Evolutionary conservation across 2,329 filamentous ascomycete genomes (phyloP).

Genomic region (Apiospora kogelbergensis): DNA sequence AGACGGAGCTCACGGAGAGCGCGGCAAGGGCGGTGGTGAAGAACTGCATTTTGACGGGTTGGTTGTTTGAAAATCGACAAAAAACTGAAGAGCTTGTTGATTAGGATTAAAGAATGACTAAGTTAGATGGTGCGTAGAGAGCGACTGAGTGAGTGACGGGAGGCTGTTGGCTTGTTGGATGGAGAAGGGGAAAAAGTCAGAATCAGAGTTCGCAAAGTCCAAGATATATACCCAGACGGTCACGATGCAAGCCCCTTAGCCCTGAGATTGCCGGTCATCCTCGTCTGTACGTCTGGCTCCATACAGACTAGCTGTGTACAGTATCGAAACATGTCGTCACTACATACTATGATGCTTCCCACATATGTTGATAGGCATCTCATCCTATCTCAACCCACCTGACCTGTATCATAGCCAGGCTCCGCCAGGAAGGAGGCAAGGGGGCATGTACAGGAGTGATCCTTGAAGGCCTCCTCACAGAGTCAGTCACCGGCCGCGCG

Average conservation of each 20-base stretch:
- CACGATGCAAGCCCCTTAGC: not conserved
- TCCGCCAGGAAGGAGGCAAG: not conserved
- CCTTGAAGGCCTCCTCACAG: not conserved
- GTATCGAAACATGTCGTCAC: slow-evolving; percentile 13
- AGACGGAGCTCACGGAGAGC: slow-evolving; percentile 31
- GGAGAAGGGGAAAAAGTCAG: slow-evolving; percentile 14
- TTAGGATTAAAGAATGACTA: slow-evolving; percentile 26
- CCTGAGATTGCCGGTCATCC: not conserved
- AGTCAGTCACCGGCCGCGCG: not conserved
- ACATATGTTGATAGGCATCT: slow-evolving; percentile 12
- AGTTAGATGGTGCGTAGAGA: slow-evolving; percentile 20
- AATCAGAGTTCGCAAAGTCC: slow-evolving; percentile 1
- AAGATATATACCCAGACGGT: slow-evolving; percentile 14
- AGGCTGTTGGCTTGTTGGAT: slow-evolving; percentile 21
- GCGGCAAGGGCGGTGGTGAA: slow-evolving; percentile 30
- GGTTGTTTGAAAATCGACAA: slow-evolving; percentile 11
- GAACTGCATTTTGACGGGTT: slow-evolving; percentile 32
- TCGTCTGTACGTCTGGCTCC: not conserved
- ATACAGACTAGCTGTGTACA: not conserved
- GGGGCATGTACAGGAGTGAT: not conserved
- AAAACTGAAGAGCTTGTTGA: slow-evolving; percentile 14
- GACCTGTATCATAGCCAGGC: not conserved
- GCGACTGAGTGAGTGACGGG: slow-evolving; percentile 25
- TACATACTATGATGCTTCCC: not conserved
- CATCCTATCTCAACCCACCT: not conserved